These are phyloP conservation scores for Gyrodon lividus DNA, from an alignment of 768 basidiomycete genomes.

Conservation along the genomic window DNA sequence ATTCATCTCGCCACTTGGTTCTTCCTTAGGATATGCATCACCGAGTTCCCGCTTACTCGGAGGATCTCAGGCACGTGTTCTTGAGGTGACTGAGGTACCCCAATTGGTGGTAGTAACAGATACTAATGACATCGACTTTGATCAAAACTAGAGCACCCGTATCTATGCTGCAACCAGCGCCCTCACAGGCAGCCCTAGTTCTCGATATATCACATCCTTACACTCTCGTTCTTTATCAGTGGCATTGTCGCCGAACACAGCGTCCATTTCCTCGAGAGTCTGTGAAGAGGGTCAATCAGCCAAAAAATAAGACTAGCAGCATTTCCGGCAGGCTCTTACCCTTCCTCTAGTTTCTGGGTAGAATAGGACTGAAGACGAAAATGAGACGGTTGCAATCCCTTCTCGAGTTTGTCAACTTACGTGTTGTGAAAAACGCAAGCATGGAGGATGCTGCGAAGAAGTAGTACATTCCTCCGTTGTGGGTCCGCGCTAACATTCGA, in stretches of 20 bases:
- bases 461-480: slow-evolving; percentile 27
- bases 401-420: slow-evolving; percentile 13
- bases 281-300: slow-evolving; percentile 4
- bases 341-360: slow-evolving; percentile 34
- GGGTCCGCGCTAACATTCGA: slow-evolving; percentile 21
- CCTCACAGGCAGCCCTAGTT: slow-evolving; percentile 27
- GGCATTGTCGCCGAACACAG: slow-evolving; percentile 30
- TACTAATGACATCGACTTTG: not conserved
- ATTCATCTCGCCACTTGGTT: too few species aligned
- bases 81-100: too few species aligned
- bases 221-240: slow-evolving; percentile 26
- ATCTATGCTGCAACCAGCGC: slow-evolving; percentile 22
- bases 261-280: slow-evolving; percentile 36
- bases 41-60: too few species aligned
- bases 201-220: slow-evolving; percentile 27
- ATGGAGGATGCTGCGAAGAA: slow-evolving; percentile 27
- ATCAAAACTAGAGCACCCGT: not conserved
- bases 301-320: not conserved
- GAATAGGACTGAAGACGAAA: slow-evolving; percentile 17
- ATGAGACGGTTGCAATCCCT: not conserved
- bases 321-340: slow-evolving; percentile 17
- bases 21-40: too few species aligned
- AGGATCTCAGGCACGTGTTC: too few species aligned
- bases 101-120: not conserved
- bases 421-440: slow-evolving; percentile 28